Base-by-base conservation (phyloP, 148 eudicot species). In the Nepenthes mirabilis region DNA sequence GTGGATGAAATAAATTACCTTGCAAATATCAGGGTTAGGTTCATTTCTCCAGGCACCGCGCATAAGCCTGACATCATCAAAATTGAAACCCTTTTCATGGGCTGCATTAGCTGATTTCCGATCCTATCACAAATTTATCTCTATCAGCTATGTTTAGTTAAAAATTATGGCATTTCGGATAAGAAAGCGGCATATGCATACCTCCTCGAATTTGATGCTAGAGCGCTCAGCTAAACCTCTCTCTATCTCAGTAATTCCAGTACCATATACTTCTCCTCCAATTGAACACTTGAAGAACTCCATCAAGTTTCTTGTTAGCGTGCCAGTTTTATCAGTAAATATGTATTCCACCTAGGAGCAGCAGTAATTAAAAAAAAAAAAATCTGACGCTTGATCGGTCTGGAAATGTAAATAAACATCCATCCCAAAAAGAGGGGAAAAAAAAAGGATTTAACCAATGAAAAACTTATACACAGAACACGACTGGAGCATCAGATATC, bases 201-300 rank as follows among this genome's bases (percentile, higher is more conserved):
- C 96, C 88, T 78, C 83, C 40, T 67, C 82, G 58, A 84, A 69
- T 74, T 79, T 71, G 43, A 61, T 52, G 48, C 96, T 95, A 60
- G 64, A 75, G 64, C 89, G 80, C 69, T 84, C 83, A 68, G 95
- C 98, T 33, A 74, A 70, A 68, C 99, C 99, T 55, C 68, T 78
- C 71, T 93, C 99, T 77, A 86, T 88, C 79, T 93, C 99, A 47
- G 89, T 89, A 9, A 88, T 59, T 70, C 99, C 99, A 64, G 87
- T 79, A 72, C 99, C 99, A 81, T 88, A 93, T 14, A 83, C 65
- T 79, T 88, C 82, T 63, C 96, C 96, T 62, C 91, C 96, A 77
- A 93, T 86, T 47, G 99, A 88, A 80, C 96, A 93, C 72, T 93
- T 93, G 60, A 93, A 93, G 72, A 93, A 93, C 81, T 93, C 99